phyloP scores from a whole-genome alignment of 2,329 filamentous ascomycete species.

The Aspergillus melleus region DNA sequence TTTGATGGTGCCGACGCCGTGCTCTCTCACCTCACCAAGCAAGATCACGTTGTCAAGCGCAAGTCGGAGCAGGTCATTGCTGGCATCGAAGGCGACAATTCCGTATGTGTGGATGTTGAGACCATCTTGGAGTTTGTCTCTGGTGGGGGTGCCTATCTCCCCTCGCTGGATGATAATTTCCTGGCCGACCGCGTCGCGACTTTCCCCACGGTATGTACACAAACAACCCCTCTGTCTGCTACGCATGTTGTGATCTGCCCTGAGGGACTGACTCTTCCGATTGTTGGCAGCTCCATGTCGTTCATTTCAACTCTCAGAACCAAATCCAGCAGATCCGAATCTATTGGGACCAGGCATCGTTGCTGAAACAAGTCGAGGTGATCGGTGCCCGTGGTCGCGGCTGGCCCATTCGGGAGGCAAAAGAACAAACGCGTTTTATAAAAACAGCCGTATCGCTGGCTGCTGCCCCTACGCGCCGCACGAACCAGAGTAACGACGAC shows the following conservation, averaged over 20 bases:
- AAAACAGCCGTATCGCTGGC: conserved; percentile 48
- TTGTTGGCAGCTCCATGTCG: conserved; percentile 73
- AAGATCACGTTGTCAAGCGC: conserved; percentile 76
- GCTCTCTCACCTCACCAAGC: conserved; percentile 73
- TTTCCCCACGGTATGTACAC: conserved; percentile 71
- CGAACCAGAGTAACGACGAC: conserved; percentile 3
- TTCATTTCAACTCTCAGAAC: conserved; percentile 72
- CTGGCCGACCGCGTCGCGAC: conserved; percentile 76
- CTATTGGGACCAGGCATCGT: conserved; percentile 91
- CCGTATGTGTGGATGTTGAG: conserved; percentile 75
- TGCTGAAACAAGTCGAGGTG: conserved; percentile 90
- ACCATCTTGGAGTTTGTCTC: conserved; percentile 78
- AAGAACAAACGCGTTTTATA: conserved; percentile 79
- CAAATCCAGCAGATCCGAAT: conserved; percentile 86
- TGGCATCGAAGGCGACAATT: conserved; percentile 68
- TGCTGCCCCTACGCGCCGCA: conserved; percentile 11
- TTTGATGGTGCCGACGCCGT: conserved; percentile 72
- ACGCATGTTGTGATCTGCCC: conserved; percentile 1
- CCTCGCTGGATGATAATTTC: conserved; percentile 91
- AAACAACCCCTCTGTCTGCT: background rate
- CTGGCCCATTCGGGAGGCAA: conserved; percentile 90
- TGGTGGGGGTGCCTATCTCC: conserved; percentile 82
- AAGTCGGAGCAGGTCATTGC: conserved; percentile 76
- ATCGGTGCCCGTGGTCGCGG: conserved; percentile 88
- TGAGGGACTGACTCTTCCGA: conserved; percentile 8